These are phyloP conservation scores for Tolypocladium guangdongense DNA, from an alignment of 2,329 filamentous ascomycete genomes.

Conservation along the genomic window DNA sequence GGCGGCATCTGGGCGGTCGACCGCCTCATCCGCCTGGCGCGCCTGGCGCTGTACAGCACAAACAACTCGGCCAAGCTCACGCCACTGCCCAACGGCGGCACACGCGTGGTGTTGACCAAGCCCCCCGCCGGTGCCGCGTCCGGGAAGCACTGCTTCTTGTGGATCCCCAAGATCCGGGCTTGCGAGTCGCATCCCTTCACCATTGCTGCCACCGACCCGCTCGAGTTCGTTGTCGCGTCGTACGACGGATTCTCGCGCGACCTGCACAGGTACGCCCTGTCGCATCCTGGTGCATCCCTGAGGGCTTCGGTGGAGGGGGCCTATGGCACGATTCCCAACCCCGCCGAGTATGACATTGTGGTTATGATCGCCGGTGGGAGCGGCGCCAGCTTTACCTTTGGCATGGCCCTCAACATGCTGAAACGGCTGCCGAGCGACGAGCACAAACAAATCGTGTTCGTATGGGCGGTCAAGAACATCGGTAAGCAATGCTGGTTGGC, in stretches of 20 bases:
- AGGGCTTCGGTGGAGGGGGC: slow-evolving; percentile 45
- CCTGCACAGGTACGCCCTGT: slow-evolving; percentile 38
- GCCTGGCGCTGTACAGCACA: slow-evolving; percentile 31
- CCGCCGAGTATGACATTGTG: slow-evolving; percentile 40
- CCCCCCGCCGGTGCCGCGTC: slow-evolving; percentile 33
- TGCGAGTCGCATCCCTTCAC: slow-evolving; percentile 56
- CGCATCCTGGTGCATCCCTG: slow-evolving; percentile 36
- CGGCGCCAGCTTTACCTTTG: slow-evolving; percentile 45
- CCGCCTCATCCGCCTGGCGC: slow-evolving; percentile 33
- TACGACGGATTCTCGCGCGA: slow-evolving; percentile 48
- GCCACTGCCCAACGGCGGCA: slow-evolving; percentile 42
- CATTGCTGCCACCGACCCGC: slow-evolving; percentile 37
- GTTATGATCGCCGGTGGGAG: slow-evolving; percentile 51
- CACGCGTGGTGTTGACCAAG: slow-evolving; percentile 42
- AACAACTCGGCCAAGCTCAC: slow-evolving; percentile 43
- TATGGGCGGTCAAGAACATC: slow-evolving; percentile 28
- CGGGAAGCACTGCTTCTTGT: slow-evolving; percentile 53
- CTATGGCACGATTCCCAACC: slow-evolving; percentile 45
- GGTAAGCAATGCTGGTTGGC: slow-evolving; percentile 14
- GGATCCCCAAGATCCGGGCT: slow-evolving; percentile 46
- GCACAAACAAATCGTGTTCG: slow-evolving; percentile 21
- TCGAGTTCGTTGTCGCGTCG: slow-evolving; percentile 48
- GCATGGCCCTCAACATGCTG: slow-evolving; percentile 26
- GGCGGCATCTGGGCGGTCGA: slow-evolving; percentile 40
- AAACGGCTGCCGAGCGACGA: slow-evolving; percentile 10